These are phyloP conservation scores for Chaetomium tenue DNA, from an alignment of 495 filamentous ascomycete species.

Conservation along the genomic window DNA sequence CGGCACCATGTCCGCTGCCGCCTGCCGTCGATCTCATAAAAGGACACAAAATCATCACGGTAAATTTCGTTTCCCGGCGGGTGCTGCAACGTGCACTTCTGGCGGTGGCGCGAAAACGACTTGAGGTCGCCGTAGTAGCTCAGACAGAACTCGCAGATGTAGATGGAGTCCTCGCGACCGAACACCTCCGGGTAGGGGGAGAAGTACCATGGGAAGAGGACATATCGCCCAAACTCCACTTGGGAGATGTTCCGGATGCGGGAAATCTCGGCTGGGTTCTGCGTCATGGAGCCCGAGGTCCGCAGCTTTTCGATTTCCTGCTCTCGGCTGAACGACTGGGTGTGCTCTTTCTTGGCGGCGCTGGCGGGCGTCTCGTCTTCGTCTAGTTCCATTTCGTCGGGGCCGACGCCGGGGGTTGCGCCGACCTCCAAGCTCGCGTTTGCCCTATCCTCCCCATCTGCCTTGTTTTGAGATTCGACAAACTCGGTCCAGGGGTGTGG, in stretches of 20 bases:
- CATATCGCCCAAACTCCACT: slow-evolving; percentile 88
- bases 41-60: slow-evolving; percentile 87
- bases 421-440: slow-evolving; percentile 37
- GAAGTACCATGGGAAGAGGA: slow-evolving; percentile 98
- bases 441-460: slow-evolving; percentile 41
- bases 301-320: slow-evolving; percentile 95
- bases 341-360: slow-evolving; percentile 43
- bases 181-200: slow-evolving; percentile 91
- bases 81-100: slow-evolving; percentile 88
- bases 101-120: slow-evolving; percentile 77
- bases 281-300: slow-evolving; percentile 94
- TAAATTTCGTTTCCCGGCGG: slow-evolving; percentile 98
- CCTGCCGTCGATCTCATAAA: slow-evolving; percentile 95
- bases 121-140: slow-evolving; percentile 79
- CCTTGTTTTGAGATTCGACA: slow-evolving; percentile 37
- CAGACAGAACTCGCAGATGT: slow-evolving; percentile 97
- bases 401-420: slow-evolving; percentile 37
- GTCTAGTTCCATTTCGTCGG: slow-evolving; percentile 51
- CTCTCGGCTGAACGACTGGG: slow-evolving; percentile 67
- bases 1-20: slow-evolving; percentile 97
- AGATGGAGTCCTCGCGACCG: slow-evolving; percentile 81
- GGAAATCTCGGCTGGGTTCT: slow-evolving; percentile 95
- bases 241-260: slow-evolving; percentile 90
- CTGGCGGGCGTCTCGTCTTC: slow-evolving; percentile 44
- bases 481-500: slow-evolving; percentile 48